Evolutionary conservation across 2,329 filamentous ascomycete genomes (phyloP), one percentile per base, ranked within the genome.

Genomic region (Alternaria postmessia): DNA sequence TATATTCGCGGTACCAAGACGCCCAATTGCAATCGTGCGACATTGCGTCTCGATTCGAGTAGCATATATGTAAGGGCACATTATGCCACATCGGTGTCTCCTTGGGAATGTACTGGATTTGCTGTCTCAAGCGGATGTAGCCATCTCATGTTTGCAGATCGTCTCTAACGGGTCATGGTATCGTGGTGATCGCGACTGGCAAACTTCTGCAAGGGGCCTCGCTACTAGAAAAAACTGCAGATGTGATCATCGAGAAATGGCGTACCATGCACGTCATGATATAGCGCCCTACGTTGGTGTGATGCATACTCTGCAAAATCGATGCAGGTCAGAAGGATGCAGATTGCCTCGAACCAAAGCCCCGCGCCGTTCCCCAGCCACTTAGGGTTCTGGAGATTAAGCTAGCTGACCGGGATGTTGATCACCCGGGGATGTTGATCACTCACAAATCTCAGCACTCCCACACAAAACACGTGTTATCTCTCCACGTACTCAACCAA

Each of bases 351-450:
- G 24, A 38, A 38, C 51, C 57, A 38, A 36, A 39, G 32, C 41
- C 48, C 41, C 26, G 28, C 44, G 24, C 22, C 5, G 20, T 20
- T 49, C 47, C 46, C 52, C 52, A 54, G 44, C 60, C 52, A 60
- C 46, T 51, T 48, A 57, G 43, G 49, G 36, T 49, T 49, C 34
- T 47, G 39, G 43, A 56, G 57, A 63, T 63, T 63, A 63, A n/a
- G n/a, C n/a, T n/a, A n/a, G n/a, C n/a, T n/a, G n/a, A n/a, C n/a
- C n/a, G n/a, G n/a, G n/a, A n/a, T n/a, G n/a, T n/a, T n/a, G n/a
- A n/a, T n/a, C n/a, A n/a, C n/a, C n/a, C n/a, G n/a, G n/a, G n/a
- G n/a, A n/a, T n/a, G n/a, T n/a, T n/a, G n/a, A n/a, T n/a, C n/a
- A n/a, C n/a, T n/a, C n/a, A n/a, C n/a, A n/a, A n/a, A n/a, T n/a